These are phyloP conservation scores for Aspergillus nomiae DNA, from an alignment of 2,329 filamentous ascomycete genomes.

Conservation along the genomic window DNA sequence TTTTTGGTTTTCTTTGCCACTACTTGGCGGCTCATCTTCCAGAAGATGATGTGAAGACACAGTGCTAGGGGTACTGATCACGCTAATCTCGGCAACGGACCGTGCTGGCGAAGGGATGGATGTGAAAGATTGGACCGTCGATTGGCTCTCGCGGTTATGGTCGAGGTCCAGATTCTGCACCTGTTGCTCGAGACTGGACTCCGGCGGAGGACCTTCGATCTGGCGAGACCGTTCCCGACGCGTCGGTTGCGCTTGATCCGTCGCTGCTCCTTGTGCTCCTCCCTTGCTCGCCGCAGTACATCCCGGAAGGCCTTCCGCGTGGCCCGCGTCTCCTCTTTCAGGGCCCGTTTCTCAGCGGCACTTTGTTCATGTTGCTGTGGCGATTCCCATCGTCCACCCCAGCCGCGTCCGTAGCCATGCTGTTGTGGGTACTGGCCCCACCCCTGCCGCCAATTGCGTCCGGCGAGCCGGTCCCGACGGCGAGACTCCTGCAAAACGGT, in stretches of 20 bases:
- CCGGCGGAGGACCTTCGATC: constrained; percentile 9
- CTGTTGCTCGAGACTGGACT: constrained; percentile 22
- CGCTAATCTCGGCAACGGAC: constrained; percentile 20
- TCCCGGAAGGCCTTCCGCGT: constrained; percentile 41
- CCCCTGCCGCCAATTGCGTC: constrained; percentile 26
- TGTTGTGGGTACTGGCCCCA: constrained; percentile 16
- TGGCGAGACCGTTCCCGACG: constrained; percentile 22
- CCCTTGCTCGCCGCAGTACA: constrained; percentile 36
- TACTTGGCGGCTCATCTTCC: neutral
- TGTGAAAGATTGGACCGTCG: constrained; percentile 16
- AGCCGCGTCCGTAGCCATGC: constrained; percentile 19
- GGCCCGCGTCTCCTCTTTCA: constrained; percentile 41
- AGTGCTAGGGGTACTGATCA: constrained; percentile 22
- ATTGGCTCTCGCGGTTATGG: constrained; percentile 14
- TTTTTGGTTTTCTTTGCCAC: neutral
- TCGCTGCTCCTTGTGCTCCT: constrained; percentile 36
- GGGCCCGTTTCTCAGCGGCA: constrained; percentile 29
- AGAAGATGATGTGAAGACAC: constrained; percentile 14
- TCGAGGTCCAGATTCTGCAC: constrained; percentile 25
- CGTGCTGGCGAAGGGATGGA: constrained; percentile 14
- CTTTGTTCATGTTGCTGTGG: constrained; percentile 35
- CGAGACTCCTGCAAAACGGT: constrained; percentile 36
- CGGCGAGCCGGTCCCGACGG: constrained; percentile 29
- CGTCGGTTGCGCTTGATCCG: constrained; percentile 25
- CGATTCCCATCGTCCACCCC: constrained; percentile 41